phyloP scores from a whole-genome alignment of 2,329 filamentous ascomycete species.

The Venturia asperata region DNA sequence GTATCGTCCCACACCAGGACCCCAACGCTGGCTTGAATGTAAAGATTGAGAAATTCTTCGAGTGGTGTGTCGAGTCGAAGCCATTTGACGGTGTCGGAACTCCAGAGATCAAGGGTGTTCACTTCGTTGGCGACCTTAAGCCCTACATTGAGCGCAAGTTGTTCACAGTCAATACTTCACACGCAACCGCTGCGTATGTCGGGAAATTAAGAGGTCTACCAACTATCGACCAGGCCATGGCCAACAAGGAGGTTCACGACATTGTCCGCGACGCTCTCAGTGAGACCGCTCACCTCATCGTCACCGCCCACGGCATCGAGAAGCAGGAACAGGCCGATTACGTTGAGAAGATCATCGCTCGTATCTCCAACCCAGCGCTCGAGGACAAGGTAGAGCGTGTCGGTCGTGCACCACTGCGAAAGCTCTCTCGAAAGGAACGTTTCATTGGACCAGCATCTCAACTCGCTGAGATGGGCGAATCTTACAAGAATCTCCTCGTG shows the following conservation, averaged over 20 bases:
- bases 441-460: constrained; percentile 89
- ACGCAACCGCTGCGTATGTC: constrained; percentile 93
- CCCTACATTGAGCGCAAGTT: constrained; percentile 99
- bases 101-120: constrained; percentile 76
- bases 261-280: constrained; percentile 72
- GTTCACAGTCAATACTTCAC: constrained; percentile 97
- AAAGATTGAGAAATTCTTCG: constrained; percentile 96
- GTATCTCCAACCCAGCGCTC: constrained; percentile 88
- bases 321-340: constrained; percentile 73
- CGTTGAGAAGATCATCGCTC: constrained; percentile 82
- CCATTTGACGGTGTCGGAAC: constrained; percentile 67
- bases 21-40: constrained; percentile 76
- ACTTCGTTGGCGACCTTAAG: constrained; percentile 84
- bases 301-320: constrained; percentile 75
- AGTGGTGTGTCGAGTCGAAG: constrained; percentile 90
- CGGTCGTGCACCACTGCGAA: constrained; percentile 86
- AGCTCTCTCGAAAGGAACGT: constrained; percentile 89
- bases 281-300: constrained; percentile 82
- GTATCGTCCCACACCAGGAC: constrained; percentile 90
- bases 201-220: constrained; percentile 79
- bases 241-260: constrained; percentile 69
- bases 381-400: constrained; percentile 94
- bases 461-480: constrained; percentile 72
- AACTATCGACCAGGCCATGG: constrained; percentile 83
- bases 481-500: constrained; percentile 66